Evolutionary conservation across 106 monocot genomes (phyloP).

Genomic region (Posidonia australis): DNA sequence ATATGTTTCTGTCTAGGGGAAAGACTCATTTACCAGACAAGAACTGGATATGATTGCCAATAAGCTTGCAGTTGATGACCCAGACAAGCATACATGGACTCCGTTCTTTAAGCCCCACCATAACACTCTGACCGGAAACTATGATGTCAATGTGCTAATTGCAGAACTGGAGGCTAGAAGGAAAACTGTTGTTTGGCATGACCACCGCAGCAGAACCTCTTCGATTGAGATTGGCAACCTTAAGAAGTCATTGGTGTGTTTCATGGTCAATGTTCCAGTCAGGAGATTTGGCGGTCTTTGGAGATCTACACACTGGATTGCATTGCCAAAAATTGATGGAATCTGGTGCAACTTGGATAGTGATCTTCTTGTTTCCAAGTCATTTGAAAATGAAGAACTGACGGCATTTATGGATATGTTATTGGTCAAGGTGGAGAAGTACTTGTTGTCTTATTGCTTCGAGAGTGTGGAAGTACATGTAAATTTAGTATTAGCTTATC

Average conservation of each 20-base stretch:
- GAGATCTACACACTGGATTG: constrained; percentile 71
- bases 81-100: constrained; percentile 40
- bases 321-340: constrained; percentile 45
- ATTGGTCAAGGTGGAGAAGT: constrained; percentile 54
- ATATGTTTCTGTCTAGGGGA: constrained; percentile 27
- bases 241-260: constrained; percentile 38
- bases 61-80: constrained; percentile 47
- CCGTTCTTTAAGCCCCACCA: constrained; percentile 81
- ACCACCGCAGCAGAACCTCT: constrained; percentile 52
- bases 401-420: constrained; percentile 33
- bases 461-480: too few relatives aligned
- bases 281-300: constrained; percentile 58
- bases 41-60: constrained; percentile 67
- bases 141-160: constrained; percentile 91
- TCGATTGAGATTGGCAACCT: constrained; percentile 31
- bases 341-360: constrained; percentile 91
- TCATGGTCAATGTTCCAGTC: constrained; percentile 62
- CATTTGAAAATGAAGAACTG: constrained; percentile 33
- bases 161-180: constrained; percentile 48
- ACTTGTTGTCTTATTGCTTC: constrained; percentile 41
- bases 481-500: too few relatives aligned
- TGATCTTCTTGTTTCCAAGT: constrained; percentile 41
- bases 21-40: constrained; percentile 55
- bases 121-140: constrained; percentile 75
- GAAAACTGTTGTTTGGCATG: constrained; percentile 75